Evolutionary conservation across 345 rosid species (phyloP).

Genomic region (Euphorbia pulcherrima): DNA sequence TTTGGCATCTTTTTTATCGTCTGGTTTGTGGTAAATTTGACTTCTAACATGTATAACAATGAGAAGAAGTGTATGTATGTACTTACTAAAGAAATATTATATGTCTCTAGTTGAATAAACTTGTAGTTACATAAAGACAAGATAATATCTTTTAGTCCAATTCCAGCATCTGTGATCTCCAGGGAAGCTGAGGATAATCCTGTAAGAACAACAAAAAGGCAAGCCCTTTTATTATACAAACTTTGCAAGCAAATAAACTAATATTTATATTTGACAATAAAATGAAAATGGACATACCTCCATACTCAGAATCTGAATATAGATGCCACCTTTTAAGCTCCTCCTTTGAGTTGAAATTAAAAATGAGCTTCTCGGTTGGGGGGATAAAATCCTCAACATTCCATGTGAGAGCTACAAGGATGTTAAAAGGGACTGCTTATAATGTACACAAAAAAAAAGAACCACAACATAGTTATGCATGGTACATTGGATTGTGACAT

Average conservation of each 20-base stretch:
- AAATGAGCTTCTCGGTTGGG: slow-evolving; percentile 62
- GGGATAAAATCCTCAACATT: slow-evolving; percentile 80
- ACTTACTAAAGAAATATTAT: not conserved
- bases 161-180: slow-evolving; percentile 54
- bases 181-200: slow-evolving; percentile 86
- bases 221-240: not conserved
- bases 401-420: slow-evolving; percentile 69
- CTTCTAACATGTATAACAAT: not conserved
- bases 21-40: not conserved
- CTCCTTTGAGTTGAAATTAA: slow-evolving; percentile 68
- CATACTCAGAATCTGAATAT: slow-evolving; percentile 87
- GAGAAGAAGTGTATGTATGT: too few relatives aligned
- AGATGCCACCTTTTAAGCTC: slow-evolving; percentile 87
- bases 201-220: slow-evolving; percentile 22
- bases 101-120: not conserved
- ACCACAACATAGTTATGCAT: not conserved
- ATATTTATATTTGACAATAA: not conserved
- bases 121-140: not conserved
- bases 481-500: not conserved
- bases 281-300: slow-evolving; percentile 49
- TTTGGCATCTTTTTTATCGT: not conserved
- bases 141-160: slow-evolving; percentile 41
- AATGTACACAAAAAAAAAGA: not conserved
- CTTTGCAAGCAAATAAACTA: not conserved
- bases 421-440: not conserved